Percentiles rank a stretch among this genome's conserved stretches.
Conservation (phyloP, 352 stramenopile genomes). For the Phytopythium litorale region DNA sequence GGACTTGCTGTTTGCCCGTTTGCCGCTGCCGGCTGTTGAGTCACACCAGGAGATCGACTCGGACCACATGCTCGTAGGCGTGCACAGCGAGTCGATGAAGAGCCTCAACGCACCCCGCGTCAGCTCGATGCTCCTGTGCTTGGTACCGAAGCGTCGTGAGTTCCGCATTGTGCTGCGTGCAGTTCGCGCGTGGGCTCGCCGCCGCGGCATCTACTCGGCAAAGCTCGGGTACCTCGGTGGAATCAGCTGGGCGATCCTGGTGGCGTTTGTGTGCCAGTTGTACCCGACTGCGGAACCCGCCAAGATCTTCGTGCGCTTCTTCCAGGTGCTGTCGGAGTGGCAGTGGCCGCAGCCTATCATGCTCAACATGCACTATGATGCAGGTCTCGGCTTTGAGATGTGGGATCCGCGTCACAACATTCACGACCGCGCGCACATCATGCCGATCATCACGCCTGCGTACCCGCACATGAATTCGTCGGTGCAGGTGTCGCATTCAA, state of each 20-base stretch:
- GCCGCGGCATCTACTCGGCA: constrained; percentile 96
- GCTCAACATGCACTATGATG: constrained; percentile 86
- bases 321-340: constrained; percentile 83
- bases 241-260: constrained; percentile 98
- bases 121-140: constrained; percentile 93
- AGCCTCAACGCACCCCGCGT: constrained; percentile 92
- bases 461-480: constrained; percentile 98
- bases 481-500: constrained; percentile 93
- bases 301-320: constrained; percentile 80
- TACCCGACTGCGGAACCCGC: constrained; percentile 69
- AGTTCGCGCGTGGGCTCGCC: constrained; percentile 72
- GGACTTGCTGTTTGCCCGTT: constrained; percentile 90
- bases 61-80: constrained; percentile 88
- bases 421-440: constrained; percentile 92
- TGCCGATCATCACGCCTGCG: constrained; percentile 98
- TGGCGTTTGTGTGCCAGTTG: constrained; percentile 93
- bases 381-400: constrained; percentile 77
- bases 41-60: constrained; percentile 81
- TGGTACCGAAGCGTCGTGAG: constrained; percentile 84
- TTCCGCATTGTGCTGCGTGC: constrained; percentile 87
- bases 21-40: constrained; percentile 61
- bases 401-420: constrained; percentile 85
- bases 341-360: constrained; percentile 79
- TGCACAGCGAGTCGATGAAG: constrained; percentile 94
- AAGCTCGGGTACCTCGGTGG: constrained; percentile 97